Evolutionary conservation across 345 rosid species (phyloP).

Genomic region (Gossypium turneri): DNA sequence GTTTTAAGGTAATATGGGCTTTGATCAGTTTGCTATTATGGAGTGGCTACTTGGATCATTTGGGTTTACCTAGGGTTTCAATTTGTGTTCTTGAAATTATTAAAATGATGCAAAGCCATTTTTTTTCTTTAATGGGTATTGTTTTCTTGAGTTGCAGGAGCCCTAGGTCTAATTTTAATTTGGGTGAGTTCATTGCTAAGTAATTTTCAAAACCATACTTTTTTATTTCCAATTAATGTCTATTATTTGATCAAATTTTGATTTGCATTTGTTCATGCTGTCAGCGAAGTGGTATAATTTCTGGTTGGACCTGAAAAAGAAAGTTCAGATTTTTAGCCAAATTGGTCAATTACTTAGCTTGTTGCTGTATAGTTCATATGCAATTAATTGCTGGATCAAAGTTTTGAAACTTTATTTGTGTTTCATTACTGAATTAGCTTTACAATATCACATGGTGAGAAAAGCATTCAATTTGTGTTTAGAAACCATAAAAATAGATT

Average conservation of each 20-base stretch:
- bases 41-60: neutral
- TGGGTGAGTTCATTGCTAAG: neutral
- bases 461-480: neutral
- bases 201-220: neutral
- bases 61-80: constrained; percentile 5
- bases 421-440: neutral
- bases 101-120: neutral
- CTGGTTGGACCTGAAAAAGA: neutral
- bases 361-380: neutral
- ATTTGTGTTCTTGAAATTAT: neutral
- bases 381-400: constrained; percentile 3
- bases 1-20: constrained; percentile 4
- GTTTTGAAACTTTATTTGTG: neutral
- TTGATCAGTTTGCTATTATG: constrained; percentile 3
- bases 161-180: neutral
- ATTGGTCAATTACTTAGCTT: neutral
- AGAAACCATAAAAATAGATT: neutral
- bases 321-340: neutral
- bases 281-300: neutral
- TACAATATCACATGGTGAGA: neutral
- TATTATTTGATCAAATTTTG: neutral
- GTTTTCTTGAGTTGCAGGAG: constrained; percentile 1
- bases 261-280: neutral
- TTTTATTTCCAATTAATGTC: neutral
- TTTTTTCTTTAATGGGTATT: neutral